These are phyloP conservation scores for Porphyrellus cyaneotinctus DNA, from an alignment of 768 basidiomycete species.

Conservation along the genomic window DNA sequence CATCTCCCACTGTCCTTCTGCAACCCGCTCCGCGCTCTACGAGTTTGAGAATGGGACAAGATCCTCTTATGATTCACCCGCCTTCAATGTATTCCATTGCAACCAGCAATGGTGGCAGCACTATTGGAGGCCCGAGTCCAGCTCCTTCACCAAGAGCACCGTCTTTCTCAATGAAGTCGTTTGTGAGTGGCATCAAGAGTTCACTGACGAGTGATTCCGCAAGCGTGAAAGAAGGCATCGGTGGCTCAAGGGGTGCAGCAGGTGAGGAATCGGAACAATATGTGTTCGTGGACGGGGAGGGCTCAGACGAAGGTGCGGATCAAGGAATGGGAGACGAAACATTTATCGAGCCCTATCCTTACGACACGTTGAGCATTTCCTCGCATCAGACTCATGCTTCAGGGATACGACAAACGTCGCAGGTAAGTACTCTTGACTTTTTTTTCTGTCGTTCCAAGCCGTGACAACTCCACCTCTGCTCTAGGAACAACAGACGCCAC, in stretches of 20 bases:
- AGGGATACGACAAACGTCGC: slow-evolving; percentile 3
- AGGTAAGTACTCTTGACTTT: slow-evolving; percentile 10
- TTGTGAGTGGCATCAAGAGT: slow-evolving; percentile 20
- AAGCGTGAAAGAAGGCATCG: slow-evolving; percentile 3
- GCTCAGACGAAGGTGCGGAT: slow-evolving; percentile 2
- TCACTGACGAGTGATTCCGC: slow-evolving; percentile 16
- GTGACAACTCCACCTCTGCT: background rate
- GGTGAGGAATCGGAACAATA: slow-evolving; percentile 23
- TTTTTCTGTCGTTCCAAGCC: background rate
- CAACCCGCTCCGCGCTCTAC: slow-evolving; percentile 26
- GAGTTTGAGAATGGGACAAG: slow-evolving; percentile 13
- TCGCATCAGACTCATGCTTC: slow-evolving; percentile 21
- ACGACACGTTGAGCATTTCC: slow-evolving; percentile 21
- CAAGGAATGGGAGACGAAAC: slow-evolving; percentile 16
- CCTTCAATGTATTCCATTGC: slow-evolving; percentile 13
- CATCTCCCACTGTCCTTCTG: slow-evolving; percentile 16
- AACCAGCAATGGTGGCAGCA: slow-evolving; percentile 2
- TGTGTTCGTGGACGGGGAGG: slow-evolving; percentile 23
- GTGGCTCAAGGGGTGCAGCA: background rate
- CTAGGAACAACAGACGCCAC: slow-evolving; percentile 18
- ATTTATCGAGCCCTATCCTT: slow-evolving; percentile 19
- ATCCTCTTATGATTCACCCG: slow-evolving; percentile 7
- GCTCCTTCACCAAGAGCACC: slow-evolving; percentile 17
- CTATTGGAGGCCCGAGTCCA: background rate
- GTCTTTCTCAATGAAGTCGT: slow-evolving; percentile 21